These are phyloP conservation scores for Erythrobasidium hasegawianum DNA, from an alignment of 1,284 basidiomycete species.

Conservation along the genomic window DNA sequence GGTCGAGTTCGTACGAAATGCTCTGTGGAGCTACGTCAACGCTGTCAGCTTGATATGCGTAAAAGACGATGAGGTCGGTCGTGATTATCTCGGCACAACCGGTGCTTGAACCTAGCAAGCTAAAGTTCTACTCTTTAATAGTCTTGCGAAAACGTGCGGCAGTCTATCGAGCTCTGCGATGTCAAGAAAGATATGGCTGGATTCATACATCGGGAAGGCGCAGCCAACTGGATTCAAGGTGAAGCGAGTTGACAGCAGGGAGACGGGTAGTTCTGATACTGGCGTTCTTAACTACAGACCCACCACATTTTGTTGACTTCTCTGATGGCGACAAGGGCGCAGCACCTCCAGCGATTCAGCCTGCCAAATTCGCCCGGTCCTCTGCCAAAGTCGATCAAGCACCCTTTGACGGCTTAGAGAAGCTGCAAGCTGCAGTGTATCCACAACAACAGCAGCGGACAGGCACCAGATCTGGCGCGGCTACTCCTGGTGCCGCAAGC, in stretches of 20 bases:
- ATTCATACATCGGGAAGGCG: slow-evolving; percentile 57
- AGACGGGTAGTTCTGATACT: neutral
- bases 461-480: slow-evolving; percentile 14
- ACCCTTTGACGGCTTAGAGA: slow-evolving; percentile 29
- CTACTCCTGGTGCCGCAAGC: slow-evolving; percentile 4
- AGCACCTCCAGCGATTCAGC: slow-evolving; percentile 45
- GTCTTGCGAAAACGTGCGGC: slow-evolving; percentile 83
- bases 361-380: slow-evolving; percentile 59
- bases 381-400: slow-evolving; percentile 47
- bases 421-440: slow-evolving; percentile 20
- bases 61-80: slow-evolving; percentile 85
- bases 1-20: slow-evolving; percentile 88
- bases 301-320: slow-evolving; percentile 72
- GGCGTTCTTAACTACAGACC: slow-evolving; percentile 52
- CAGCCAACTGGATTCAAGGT: slow-evolving; percentile 19
- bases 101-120: neutral
- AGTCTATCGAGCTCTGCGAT: slow-evolving; percentile 53
- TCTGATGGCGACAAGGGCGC: slow-evolving; percentile 50
- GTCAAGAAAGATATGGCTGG: slow-evolving; percentile 41
- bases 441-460: slow-evolving; percentile 25
- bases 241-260: neutral
- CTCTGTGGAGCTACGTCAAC: slow-evolving; percentile 94
- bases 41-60: slow-evolving; percentile 93
- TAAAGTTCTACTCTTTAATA: slow-evolving; percentile 46
- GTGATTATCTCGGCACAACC: too few species aligned